phyloP scores from a whole-genome alignment of 2,329 filamentous ascomycete species.

The Colletotrichum nymphaeae region DNA sequence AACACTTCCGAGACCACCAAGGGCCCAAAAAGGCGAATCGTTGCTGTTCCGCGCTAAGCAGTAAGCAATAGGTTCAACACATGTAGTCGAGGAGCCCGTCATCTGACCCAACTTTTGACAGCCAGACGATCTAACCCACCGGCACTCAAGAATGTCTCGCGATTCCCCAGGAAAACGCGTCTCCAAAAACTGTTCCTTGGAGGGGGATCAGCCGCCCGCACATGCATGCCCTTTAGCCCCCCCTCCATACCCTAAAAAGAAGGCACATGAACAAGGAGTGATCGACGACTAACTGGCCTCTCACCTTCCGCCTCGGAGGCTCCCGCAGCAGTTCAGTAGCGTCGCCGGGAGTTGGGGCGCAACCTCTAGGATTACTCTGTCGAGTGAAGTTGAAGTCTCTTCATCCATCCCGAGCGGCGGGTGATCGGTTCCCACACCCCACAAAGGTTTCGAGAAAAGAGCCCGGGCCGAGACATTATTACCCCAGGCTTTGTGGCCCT shows the following conservation, averaged over 20 bases:
- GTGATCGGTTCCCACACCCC: conserved; percentile 9
- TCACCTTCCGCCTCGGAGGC: not conserved
- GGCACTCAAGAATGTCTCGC: not conserved
- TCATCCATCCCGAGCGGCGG: conserved; percentile 4
- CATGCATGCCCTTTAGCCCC: not conserved
- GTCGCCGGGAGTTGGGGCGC: not conserved
- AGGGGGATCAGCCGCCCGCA: conserved; percentile 12
- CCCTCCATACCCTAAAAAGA: not conserved
- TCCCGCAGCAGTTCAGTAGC: not conserved
- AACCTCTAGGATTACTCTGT: conserved; percentile 4
- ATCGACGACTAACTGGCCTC: not conserved
- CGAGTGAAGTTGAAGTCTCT: not conserved
- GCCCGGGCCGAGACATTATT: conserved; percentile 7
- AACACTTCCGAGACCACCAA: not conserved
- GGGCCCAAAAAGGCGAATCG: not conserved
- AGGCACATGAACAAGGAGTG: conserved; percentile 9
- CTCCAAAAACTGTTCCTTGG: not conserved
- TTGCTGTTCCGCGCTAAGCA: not conserved
- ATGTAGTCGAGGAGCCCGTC: not conserved
- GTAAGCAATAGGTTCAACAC: not conserved
- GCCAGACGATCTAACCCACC: not conserved
- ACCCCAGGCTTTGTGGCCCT: conserved; percentile 9
- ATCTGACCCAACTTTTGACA: conserved; percentile 9
- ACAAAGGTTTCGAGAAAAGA: not conserved
- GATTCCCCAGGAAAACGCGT: not conserved